Base-by-base conservation (phyloP, 768 basidiomycete genomes). In the Termitomyces sp. region DNA sequence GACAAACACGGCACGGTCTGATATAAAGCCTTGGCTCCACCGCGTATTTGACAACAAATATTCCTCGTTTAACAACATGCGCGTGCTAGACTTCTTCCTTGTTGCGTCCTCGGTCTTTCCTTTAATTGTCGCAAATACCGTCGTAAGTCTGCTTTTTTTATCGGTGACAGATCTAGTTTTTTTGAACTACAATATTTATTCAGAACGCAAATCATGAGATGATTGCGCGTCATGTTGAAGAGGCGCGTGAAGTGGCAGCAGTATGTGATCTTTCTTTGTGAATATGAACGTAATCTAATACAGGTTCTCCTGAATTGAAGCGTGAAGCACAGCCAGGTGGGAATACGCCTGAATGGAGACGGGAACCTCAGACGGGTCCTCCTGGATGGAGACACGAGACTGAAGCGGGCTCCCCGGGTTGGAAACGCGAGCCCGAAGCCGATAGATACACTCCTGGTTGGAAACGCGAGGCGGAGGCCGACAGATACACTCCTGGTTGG, bases 21-120 rank as follows among this genome's bases (percentile, higher is more conserved):
- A 58, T 62, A 67, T 67, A 67, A 67, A 63, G 46, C 41, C 43
- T 50, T 59, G 28, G 61, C 53, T 61, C 60, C 57, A 61, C 59
- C 52, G 18, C n/a, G 52, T 28, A 30, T n/a, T 30, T 55, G 23
- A 57, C 48, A 9, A 44, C 55, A 55, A 58, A 33, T 63, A 59
- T 53, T 62, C 64, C 58, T 59, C 59, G 14, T 50, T 32, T 48
- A 36, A 40, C 60, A 66, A 63, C 38, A 74, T 76, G 74, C 74
- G 72, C 50, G 56, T 74, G 54, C 55, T 69, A 55, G 62, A 64
- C 56, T 40, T 68, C 30, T 46, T 69, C 35, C 55, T 72, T 16
- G 48, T 68, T 48, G 54, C 68, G 40, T 62, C 70, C 23, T 70
- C 72, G 41, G 64, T 62, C 14, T 55, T 70, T 50, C 61, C 65